Percentiles rank a stretch among this genome's conserved stretches.
phyloP scores from a whole-genome alignment of 495 filamentous ascomycete genomes.

The Apiosordaria backusii region DNA sequence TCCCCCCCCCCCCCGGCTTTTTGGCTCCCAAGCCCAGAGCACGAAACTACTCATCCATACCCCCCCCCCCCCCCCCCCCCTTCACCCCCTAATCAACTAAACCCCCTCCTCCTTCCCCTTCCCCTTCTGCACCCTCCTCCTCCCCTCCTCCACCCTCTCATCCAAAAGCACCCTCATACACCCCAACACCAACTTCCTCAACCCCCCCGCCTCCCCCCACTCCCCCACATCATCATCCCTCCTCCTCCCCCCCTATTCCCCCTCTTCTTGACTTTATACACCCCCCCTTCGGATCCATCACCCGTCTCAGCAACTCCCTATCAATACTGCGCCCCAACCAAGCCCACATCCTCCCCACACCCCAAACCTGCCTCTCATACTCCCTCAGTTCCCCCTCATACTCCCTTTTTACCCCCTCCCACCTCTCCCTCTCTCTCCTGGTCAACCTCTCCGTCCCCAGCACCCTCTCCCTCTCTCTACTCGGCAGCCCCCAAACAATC shows the following conservation, averaged over 20 bases:
- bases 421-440: neutral
- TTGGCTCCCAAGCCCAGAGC: no score
- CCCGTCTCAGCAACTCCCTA: neutral
- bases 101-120: neutral
- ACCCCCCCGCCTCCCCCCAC: neutral
- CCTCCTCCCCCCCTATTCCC: no score
- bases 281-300: neutral
- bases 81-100: no score
- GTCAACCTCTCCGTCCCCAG: neutral
- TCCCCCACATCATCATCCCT: neutral
- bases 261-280: neutral
- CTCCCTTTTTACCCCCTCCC: neutral
- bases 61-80: neutral
- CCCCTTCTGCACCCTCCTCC: neutral
- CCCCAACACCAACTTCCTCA: neutral
- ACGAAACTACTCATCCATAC: neutral
- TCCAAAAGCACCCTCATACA: neutral
- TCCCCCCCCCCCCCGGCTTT: no score
- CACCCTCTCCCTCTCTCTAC: neutral
- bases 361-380: conserved; percentile 3
- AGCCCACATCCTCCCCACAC: neutral
- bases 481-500: neutral
- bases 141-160: neutral
- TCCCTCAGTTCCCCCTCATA: neutral
- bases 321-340: neutral